These are phyloP conservation scores for Parachaetomium inaequale DNA, from an alignment of 495 filamentous ascomycete genomes.

Conservation along the genomic window DNA sequence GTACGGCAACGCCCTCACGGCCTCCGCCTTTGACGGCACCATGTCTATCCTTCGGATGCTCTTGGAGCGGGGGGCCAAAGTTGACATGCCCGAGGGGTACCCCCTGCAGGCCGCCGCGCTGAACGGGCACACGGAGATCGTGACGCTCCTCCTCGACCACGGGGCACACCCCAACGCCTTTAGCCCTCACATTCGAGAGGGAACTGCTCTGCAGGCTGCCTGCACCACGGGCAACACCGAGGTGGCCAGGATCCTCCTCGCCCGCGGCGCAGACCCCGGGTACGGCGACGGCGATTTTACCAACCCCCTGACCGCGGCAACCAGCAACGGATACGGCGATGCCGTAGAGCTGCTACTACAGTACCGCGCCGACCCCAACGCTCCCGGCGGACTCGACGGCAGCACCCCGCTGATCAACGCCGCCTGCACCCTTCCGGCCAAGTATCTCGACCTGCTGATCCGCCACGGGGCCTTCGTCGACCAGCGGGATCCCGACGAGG, in stretches of 20 bases:
- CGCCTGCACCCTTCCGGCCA: neutral
- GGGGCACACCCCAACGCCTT: neutral
- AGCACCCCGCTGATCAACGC: neutral
- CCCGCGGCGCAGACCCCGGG: neutral
- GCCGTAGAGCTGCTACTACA: neutral
- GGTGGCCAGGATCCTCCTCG: neutral
- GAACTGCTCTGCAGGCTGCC: neutral
- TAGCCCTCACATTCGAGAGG: neutral
- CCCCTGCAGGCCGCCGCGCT: neutral
- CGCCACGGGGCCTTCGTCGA: neutral
- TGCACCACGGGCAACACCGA: neutral
- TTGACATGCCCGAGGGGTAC: neutral
- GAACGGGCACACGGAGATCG: neutral
- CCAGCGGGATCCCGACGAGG: neutral
- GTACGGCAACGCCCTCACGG: neutral
- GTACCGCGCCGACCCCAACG: neutral
- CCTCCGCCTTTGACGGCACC: conserved; percentile 1
- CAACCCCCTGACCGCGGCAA: neutral
- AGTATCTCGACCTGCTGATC: neutral
- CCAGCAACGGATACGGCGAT: neutral
- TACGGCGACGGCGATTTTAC: neutral
- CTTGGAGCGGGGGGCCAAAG: neutral
- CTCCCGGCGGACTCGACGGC: neutral
- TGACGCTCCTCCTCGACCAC: conserved; percentile 1
- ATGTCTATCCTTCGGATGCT: neutral